Percentiles rank a stretch among this genome's conserved stretches.
phyloP scores from a whole-genome alignment of 345 rosid genomes.

The Anacardium occidentale region DNA sequence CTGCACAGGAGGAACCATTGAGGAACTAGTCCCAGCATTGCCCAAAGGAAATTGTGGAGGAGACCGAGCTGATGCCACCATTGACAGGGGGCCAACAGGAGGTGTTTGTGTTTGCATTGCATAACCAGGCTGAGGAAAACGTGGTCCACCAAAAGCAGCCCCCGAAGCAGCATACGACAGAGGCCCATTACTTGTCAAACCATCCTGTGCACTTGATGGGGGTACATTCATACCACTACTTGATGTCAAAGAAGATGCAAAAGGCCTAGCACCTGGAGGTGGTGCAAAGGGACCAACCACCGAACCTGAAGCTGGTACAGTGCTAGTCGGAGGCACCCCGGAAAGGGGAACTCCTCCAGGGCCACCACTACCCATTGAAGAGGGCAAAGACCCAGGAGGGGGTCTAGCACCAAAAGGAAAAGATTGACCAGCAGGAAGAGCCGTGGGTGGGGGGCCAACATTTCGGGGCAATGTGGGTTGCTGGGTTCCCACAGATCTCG shows the following conservation, averaged over 20 bases:
- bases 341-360: constrained; percentile 24
- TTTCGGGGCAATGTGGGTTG: constrained; percentile 47
- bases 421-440: constrained; percentile 52
- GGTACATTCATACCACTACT: constrained; percentile 31
- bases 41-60: constrained; percentile 54
- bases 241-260: constrained; percentile 40
- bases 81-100: constrained; percentile 49
- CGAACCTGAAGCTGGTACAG: constrained; percentile 36
- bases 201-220: constrained; percentile 25
- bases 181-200: constrained; percentile 41
- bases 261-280: constrained; percentile 46
- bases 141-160: constrained; percentile 31
- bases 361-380: constrained; percentile 38
- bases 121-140: constrained; percentile 38
- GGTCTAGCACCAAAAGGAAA: constrained; percentile 62
- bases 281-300: constrained; percentile 35
- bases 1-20: constrained; percentile 38
- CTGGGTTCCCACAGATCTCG: constrained; percentile 52
- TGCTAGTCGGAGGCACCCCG: constrained; percentile 29
- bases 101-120: constrained; percentile 34
- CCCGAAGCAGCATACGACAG: constrained; percentile 25
- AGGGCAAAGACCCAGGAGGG: constrained; percentile 45
- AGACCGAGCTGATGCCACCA: constrained; percentile 31
- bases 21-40: constrained; percentile 37
- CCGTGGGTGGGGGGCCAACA: constrained; percentile 53